Base-by-base conservation (phyloP, 2,329 filamentous ascomycete species). In the Nemania serpens region DNA sequence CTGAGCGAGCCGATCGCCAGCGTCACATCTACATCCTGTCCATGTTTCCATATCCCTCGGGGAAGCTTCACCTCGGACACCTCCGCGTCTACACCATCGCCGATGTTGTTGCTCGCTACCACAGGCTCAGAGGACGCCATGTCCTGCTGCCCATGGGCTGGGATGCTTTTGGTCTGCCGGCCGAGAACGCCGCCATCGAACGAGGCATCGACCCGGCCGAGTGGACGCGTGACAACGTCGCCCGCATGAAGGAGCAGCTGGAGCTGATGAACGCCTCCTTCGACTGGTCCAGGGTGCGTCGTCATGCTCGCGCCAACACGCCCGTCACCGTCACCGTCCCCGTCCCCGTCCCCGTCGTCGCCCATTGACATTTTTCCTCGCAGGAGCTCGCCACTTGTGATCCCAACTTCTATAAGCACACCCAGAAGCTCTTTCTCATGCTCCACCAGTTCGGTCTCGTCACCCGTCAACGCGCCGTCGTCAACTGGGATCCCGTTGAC, bases 31-130 rank as follows among this genome's bases (percentile, higher is more conserved):
- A 94, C 74, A 86, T 96, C 63, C 81, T 96, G 55, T 89, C 93
- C 66, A 97, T 97, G 93, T 96, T 96, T 72, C 93, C 93, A 0
- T 97, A 97, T 74, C 93, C 93, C 1, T 96, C 93, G 0, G 93
- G 93, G 33, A 88, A 87, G 33, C 82, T 97, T 29, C 93, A 97
- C 74, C 86, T 96, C 62, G 93, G 93, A 13, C 93, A 97, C 74
- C 79, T 96, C 41, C 88, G 93, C 48, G 91, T 96, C 51, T 97
- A 96, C 78, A 91, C 92, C 39, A 95, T 97, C 66, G 91, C 92
- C 62, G 93, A 97, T 78, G 90, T 93, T 10, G 78, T 96, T 54
- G 87, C 91, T 13, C 85, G 93, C 55, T 96, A 88, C 72, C 86
- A 88, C 69, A 84, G 83, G 25, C 87, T 96, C 77, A 86, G 88